Evolutionary conservation across 2,329 filamentous ascomycete species (phyloP).

Genomic region (Scopulariopsis brevicaulis): DNA sequence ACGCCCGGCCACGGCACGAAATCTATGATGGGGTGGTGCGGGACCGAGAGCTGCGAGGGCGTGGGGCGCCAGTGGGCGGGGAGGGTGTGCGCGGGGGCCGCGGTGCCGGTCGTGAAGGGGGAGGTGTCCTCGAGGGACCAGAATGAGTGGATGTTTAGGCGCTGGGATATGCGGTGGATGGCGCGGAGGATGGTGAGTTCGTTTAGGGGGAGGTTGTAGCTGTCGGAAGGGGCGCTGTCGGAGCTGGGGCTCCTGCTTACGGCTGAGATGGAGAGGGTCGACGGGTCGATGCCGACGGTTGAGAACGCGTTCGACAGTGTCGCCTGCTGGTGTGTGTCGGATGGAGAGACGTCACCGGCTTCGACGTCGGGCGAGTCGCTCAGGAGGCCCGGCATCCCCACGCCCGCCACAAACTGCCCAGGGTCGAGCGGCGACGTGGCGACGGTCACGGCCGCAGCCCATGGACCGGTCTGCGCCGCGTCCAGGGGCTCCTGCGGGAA

Average conservation of each 20-base stretch:
- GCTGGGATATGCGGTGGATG: slow-evolving; percentile 31
- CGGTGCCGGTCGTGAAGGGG: slow-evolving; percentile 25
- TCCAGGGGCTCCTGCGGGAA: neutral
- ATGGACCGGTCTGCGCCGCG: neutral
- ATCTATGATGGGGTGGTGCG: slow-evolving; percentile 47
- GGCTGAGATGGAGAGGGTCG: neutral
- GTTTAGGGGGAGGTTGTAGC: slow-evolving; percentile 33
- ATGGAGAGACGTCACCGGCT: neutral
- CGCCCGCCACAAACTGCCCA: neutral
- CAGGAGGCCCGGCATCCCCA: neutral
- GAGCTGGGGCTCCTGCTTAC: slow-evolving; percentile 8
- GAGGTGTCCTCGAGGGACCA: slow-evolving; percentile 35
- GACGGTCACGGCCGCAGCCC: neutral
- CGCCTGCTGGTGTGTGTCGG: neutral
- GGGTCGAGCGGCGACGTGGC: neutral
- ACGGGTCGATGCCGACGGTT: neutral
- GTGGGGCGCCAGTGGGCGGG: slow-evolving; percentile 39
- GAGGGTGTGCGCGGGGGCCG: slow-evolving; percentile 18
- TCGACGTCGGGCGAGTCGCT: neutral
- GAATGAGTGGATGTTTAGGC: slow-evolving; percentile 27
- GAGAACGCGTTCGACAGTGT: neutral
- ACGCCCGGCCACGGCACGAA: slow-evolving; percentile 45
- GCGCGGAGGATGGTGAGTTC: slow-evolving; percentile 35
- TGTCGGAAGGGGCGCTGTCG: slow-evolving; percentile 21
- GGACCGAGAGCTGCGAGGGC: slow-evolving; percentile 30